Percentiles rank a stretch among this genome's conserved stretches.
Evolutionary conservation across 139 green algal genomes (phyloP).

Genomic region (Ulvella scutata): DNA sequence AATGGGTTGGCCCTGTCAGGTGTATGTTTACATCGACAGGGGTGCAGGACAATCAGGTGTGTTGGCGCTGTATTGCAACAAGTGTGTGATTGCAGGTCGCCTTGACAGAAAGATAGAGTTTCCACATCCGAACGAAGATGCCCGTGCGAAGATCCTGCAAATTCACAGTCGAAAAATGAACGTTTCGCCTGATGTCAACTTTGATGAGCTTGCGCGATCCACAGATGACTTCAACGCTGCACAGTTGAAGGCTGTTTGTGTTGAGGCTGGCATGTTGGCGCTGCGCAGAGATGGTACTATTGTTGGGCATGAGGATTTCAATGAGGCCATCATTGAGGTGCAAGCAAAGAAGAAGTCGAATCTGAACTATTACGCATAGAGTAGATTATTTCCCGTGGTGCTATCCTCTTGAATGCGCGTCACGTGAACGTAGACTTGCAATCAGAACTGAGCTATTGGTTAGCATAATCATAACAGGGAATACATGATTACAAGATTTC

Average conservation of each 20-base stretch:
- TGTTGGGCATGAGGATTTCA: slow-evolving; percentile 97
- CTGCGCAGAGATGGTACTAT: slow-evolving; percentile 81
- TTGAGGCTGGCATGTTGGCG: slow-evolving; percentile 98
- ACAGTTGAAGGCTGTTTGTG: slow-evolving; percentile 74
- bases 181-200: slow-evolving; percentile 79
- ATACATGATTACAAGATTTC: no score
- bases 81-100: slow-evolving; percentile 29
- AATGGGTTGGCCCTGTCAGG: no score
- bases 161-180: slow-evolving; percentile 61
- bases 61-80: background rate
- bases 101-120: slow-evolving; percentile 99
- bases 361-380: slow-evolving; percentile 83
- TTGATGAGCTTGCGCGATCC: slow-evolving; percentile 87
- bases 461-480: no score
- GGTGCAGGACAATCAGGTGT: no score
- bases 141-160: slow-evolving; percentile 88
- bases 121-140: slow-evolving; percentile 93
- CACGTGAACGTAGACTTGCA: no score
- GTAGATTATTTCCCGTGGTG: no score
- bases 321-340: slow-evolving; percentile 93
- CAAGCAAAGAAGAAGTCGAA: slow-evolving; percentile 99
- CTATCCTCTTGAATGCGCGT: no score
- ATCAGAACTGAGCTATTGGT: no score
- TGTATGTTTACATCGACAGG: no score
- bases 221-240: slow-evolving; percentile 99